Evolutionary conservation across 257 asterid genomes (phyloP), one percentile per base, ranked within the genome.

Genomic region (Solanum chilense): DNA sequence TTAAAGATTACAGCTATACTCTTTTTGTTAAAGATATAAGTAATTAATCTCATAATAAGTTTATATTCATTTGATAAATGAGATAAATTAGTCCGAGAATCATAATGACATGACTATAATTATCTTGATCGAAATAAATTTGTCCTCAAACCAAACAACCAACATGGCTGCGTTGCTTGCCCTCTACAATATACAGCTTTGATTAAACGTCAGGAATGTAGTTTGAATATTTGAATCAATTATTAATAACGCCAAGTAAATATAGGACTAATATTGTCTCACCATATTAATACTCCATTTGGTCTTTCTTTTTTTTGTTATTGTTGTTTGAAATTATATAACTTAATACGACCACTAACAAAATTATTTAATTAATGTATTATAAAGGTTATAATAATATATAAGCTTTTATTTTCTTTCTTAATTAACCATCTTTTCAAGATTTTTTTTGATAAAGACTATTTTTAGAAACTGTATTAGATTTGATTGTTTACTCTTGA

Each of bases 191-290:
- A 80, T 49, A 4, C 29, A 80, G 29, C 29, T 78, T 78, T 78
- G 64, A 78, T 78, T 78, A 18, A 78, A 78, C 15, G 15, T 23
- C 45, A 80, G 85, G 85, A 80, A 47, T 47, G 68, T 80, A 80
- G 68, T 80, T 47, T 80, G 6, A 80, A 47, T 44, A 80, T 47
- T 80, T n/a, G 9, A 56, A 10, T 56, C 64, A 56, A 56, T 56
- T 56, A 20, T 56, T 56, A 56, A 56, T 56, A 56, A 56, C 8
- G 64, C 2, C 27, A 68, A 68, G 15, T 11, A 68, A 68, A 68
- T 68, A 66, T 58, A 58, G 66, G 25, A 58, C 66, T 33, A 33
- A 33, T 58, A 25, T 58, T 58, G 66, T 9, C 66, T 21, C 27
- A 21, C 66, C 12, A 21, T 58, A 58, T 21, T 20, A 20, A 21